Evolutionary conservation across 78 protist species (phyloP).

Genomic region (Dictyostelium brefeldianum): DNA sequence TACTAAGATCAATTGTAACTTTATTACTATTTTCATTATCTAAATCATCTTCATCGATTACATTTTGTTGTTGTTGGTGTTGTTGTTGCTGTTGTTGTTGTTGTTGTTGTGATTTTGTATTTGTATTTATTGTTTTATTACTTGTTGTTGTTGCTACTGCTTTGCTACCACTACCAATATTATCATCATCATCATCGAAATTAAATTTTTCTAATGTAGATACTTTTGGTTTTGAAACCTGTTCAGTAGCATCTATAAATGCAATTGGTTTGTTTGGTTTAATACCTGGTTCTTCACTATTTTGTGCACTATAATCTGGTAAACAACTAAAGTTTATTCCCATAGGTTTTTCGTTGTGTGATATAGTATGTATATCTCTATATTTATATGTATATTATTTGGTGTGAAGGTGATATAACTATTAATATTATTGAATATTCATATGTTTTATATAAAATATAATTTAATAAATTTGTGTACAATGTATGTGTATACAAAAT

Average conservation of each 20-base stretch:
- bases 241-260: not conserved
- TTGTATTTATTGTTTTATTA: not conserved
- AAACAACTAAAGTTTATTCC: conserved; percentile 25
- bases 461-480: too few species aligned
- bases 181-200: conserved; percentile 19
- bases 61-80: not conserved
- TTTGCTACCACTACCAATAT: not conserved
- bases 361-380: not conserved
- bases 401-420: too few species aligned
- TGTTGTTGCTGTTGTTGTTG: not conserved
- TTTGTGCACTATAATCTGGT: conserved; percentile 13
- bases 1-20: conserved; percentile 24
- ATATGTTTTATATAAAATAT: too few species aligned
- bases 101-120: not conserved
- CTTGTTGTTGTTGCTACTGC: not conserved
- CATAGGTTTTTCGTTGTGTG: not conserved
- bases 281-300: not conserved
- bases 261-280: conserved; percentile 27
- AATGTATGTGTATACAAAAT: too few species aligned
- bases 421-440: too few species aligned
- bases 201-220: not conserved
- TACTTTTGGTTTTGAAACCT: not conserved
- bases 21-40: not conserved
- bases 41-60: not conserved
- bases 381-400: too few species aligned